Conservation (phyloP, 306 rosid genomes). For the Quercus parvula region DNA sequence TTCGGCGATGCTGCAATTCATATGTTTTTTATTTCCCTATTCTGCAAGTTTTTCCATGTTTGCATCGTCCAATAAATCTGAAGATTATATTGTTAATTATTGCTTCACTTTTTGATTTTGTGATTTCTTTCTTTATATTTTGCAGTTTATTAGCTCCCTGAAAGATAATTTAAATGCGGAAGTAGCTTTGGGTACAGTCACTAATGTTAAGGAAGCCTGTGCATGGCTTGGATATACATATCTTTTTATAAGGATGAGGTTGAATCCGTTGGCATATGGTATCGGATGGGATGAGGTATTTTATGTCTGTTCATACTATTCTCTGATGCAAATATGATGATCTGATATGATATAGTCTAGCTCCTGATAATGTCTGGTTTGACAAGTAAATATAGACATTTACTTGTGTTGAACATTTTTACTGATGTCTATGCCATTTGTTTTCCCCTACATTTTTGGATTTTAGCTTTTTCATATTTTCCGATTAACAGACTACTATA, state of each 20-base stretch:
- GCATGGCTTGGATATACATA: slow-evolving; percentile 99
- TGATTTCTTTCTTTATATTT: slow-evolving; percentile 17
- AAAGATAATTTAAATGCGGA: slow-evolving; percentile 98
- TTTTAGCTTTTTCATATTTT: neutral
- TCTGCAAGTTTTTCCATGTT: neutral
- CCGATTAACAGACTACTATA: neutral
- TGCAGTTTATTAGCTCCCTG: slow-evolving; percentile 92
- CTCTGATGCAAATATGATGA: slow-evolving; percentile 21
- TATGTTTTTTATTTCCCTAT: neutral
- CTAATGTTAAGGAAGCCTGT: slow-evolving; percentile 98
- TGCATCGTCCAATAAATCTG: neutral
- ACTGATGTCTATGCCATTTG: neutral
- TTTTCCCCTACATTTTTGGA: neutral
- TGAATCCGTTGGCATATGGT: slow-evolving; percentile 94
- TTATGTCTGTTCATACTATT: neutral
- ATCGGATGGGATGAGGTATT: slow-evolving; percentile 96
- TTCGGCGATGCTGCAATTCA: neutral
- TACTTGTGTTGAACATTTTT: neutral
- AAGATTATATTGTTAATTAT: neutral
- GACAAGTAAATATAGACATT: neutral
- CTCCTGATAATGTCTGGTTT: neutral
- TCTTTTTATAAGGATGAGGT: slow-evolving; percentile 93
- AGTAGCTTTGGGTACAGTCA: slow-evolving; percentile 96
- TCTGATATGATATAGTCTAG: neutral
- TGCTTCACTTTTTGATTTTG: neutral